Evolutionary conservation across 441 rosid species (phyloP), one percentile per base, ranked within the genome.

Genomic region (Breynia disticha): DNA sequence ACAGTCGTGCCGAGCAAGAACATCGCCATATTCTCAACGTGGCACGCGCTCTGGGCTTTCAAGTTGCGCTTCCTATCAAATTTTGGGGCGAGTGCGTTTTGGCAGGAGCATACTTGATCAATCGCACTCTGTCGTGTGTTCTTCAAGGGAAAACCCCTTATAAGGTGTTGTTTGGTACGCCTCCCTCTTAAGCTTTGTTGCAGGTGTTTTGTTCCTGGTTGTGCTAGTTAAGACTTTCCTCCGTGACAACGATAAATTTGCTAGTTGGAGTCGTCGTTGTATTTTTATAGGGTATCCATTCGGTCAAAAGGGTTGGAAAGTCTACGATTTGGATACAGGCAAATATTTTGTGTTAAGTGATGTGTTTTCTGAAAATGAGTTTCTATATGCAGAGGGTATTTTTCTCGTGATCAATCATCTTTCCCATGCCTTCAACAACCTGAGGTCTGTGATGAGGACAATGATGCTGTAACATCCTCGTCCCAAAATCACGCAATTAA

Each of bases 231-330:
- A n/a, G n/a, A n/a, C n/a, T n/a, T n/a, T n/a, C n/a, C n/a, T n/a
- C n/a, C n/a, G n/a, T n/a, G n/a, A n/a, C n/a, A n/a, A n/a, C n/a
- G n/a, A n/a, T n/a, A n/a, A n/a, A n/a, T n/a, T n/a, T n/a, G n/a
- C n/a, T n/a, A n/a, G n/a, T n/a, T n/a, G n/a, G n/a, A n/a, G n/a
- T n/a, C n/a, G n/a, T n/a, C n/a, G n/a, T n/a, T n/a, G 50, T 13
- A 24, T 55, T 16, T 55, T 55, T 55, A 19, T 55, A 7, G 59
- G 59, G 5, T 55, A 55, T 43, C 50, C 59, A 1, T 42, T n/a
- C 19, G 59, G 50, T 3, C 43, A 55, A 11, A 55, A 55, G 6
- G n/a, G n/a, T n/a, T n/a, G 59, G 59, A 1, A 41, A 32, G 59
- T 19, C n/a, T 42, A 21, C 19, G 59, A 55, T 16, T 20, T 14